These are phyloP conservation scores for Termitomyces sp. DNA, from an alignment of 768 basidiomycete species.

Conservation along the genomic window DNA sequence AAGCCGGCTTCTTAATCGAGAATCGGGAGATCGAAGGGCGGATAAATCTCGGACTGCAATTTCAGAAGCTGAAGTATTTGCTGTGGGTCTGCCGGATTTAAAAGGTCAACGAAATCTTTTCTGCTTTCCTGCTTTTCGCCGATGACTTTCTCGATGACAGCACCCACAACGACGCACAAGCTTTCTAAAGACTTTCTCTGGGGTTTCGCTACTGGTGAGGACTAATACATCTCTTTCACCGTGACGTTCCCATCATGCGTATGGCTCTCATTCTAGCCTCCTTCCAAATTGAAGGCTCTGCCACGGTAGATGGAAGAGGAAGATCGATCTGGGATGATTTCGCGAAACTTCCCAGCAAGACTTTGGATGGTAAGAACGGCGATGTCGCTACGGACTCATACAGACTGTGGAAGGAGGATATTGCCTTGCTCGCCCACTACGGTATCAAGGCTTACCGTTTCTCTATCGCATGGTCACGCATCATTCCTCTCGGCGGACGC, in stretches of 20 bases:
- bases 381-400: conserved; percentile 72
- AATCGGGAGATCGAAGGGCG: conserved; percentile 19
- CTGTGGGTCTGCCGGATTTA: conserved; percentile 31
- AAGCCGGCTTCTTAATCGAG: neutral
- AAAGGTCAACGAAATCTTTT: conserved; percentile 22
- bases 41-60: conserved; percentile 42
- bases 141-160: conserved; percentile 24
- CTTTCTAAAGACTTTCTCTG: conserved; percentile 60
- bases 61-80: conserved; percentile 34
- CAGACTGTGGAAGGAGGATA: conserved; percentile 61
- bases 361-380: conserved; percentile 58
- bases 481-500: conserved; percentile 69
- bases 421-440: conserved; percentile 54
- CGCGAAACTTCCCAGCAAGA: conserved; percentile 59
- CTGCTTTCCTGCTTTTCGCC: conserved; percentile 20
- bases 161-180: conserved; percentile 27
- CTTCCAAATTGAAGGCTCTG: conserved; percentile 74
- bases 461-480: conserved; percentile 70
- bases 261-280: conserved; percentile 32
- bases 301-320: conserved; percentile 52
- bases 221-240: neutral
- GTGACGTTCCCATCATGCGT: neutral
- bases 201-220: conserved; percentile 67
- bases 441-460: conserved; percentile 74
- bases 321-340: conserved; percentile 77